Evolutionary conservation across 2,329 filamentous ascomycete genomes (phyloP), one percentile per base, ranked within the genome.

Genomic region (Pseudogymnoascus sp.): DNA sequence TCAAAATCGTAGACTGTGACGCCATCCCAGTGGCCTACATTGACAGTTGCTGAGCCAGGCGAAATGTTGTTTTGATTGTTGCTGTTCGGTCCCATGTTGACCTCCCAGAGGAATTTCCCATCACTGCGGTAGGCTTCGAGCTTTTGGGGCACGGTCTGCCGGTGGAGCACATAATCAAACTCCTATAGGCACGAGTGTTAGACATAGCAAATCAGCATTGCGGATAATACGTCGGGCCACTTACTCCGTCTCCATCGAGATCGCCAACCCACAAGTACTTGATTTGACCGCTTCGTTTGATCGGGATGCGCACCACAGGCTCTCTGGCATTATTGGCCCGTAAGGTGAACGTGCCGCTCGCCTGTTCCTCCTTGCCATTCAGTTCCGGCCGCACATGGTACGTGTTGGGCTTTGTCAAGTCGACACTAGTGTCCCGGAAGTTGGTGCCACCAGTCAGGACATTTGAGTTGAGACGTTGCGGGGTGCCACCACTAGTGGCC

Each of bases 261-360:
- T 56, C 48, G 2, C 48, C 48, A 56, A 56, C 48, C 48, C 48
- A 56, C 6, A 56, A 15, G 19, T 3, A 56, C n/a, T 56, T 56
- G 7, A 56, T 56, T 3, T 13, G 9, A 5, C 33, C 48, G 2
- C 48, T 23, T 2, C 5, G 3, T 30, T 56, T 56, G 23, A 56
- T 56, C 5, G 48, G 48, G 23, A 56, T 56, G 9, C 48, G 18
- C 12, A 56, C 48, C 10, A 56, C 18, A 8, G 48, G 48, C 13
- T 56, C 48, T 12, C 12, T 23, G 5, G 23, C 28, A 33, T 30
- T 21, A 19, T 56, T 12, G 48, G 28, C 48, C 4, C 23, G 13
- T 13, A 56, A 56, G 23, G 48, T 56, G 13, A 56, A 56, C 28
- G 5, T 33, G 23, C 48, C 48, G 23, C 48, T 35, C 9, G 18